Conservation (phyloP, 441 rosid species). For the Mallotus repandus region DNA sequence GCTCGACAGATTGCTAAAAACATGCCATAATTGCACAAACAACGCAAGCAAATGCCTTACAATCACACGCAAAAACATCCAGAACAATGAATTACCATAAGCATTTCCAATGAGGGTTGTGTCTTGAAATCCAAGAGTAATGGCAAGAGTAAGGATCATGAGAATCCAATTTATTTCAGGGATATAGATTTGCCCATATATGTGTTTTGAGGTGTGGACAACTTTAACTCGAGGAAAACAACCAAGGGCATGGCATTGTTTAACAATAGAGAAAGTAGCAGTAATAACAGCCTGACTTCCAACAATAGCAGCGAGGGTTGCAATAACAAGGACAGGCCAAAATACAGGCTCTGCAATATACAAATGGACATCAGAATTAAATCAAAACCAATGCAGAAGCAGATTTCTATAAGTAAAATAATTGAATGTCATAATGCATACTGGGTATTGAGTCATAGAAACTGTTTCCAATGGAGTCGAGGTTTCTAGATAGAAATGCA, state of each 20-base stretch:
- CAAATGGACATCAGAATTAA: conserved; percentile 22
- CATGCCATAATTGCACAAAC: background rate
- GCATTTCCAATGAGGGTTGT: conserved; percentile 86
- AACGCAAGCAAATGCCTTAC: background rate
- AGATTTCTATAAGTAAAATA: conserved; percentile 11
- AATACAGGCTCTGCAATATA: conserved; percentile 54
- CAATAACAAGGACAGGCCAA: conserved; percentile 90
- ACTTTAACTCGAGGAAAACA: conserved; percentile 96
- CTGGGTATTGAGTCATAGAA: conserved; percentile 85
- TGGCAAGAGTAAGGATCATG: conserved; percentile 78
- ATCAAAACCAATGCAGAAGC: conserved; percentile 19
- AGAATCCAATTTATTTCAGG: conserved; percentile 98
- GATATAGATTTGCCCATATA: conserved; percentile 88
- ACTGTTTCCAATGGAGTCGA: conserved; percentile 37
- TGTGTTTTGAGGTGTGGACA: conserved; percentile 79
- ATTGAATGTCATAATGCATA: conserved; percentile 29
- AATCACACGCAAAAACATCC: background rate
- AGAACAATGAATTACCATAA: conserved; percentile 54
- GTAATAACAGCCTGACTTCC: conserved; percentile 89
- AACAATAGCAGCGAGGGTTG: conserved; percentile 83
- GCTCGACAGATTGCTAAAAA: background rate
- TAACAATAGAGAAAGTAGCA: conserved; percentile 82
- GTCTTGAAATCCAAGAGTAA: conserved; percentile 73
- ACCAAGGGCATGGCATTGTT: conserved; percentile 92
- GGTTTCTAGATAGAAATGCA: conserved; percentile 82